Base-by-base conservation (phyloP, 805 yeast genomes). In the Cyberlindnera samutprakarnensis region DNA sequence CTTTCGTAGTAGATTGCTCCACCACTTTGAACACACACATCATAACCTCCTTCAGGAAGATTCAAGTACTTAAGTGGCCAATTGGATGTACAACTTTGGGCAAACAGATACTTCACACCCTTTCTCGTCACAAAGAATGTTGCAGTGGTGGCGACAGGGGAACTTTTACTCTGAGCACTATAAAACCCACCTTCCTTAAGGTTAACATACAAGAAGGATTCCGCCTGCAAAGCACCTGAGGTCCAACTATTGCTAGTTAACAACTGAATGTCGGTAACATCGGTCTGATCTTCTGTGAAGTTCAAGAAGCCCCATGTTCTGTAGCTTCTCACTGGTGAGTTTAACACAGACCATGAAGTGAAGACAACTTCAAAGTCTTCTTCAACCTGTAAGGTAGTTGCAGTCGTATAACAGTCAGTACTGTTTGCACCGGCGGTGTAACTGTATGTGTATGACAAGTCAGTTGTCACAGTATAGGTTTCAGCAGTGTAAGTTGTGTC, bases 141-240 rank as follows among this genome's bases (percentile, higher is more conserved):
- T 15, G 28, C 28, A 12, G 28, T 32, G 14, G 16, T 18, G 12
- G 39, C 30, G 1, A 16, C 14, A 14, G 36, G 32, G 14, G 13
- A 19, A 7, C 12, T 9, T 7, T 13, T 14, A 6, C 28, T 25
- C 11, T 15, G 26, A 24, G 35, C 16, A 18, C 30, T 23, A 25
- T 31, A 38, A 27, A 30, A 30, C 11, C 35, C 35, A 38, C 49
- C 49, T 28, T 44, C 36, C 18, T 40, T 18, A 30, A 41, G 27
- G 29, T 44, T 44, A 25, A 44, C 35, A 33, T 36, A 33, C 13
- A 33, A 21, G 7, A 35, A 41, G 19, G 44, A 30, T 3, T 18
- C 37, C 11, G 36, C 31, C 10, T 20, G 9, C 7, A 34, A 9
- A 7, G 14, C 14, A 2, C 33, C 31, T 10, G 25, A 12, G 5